Conservation (phyloP, 2,329 filamentous ascomycete species). For the Colletotrichum simmondsii region DNA sequence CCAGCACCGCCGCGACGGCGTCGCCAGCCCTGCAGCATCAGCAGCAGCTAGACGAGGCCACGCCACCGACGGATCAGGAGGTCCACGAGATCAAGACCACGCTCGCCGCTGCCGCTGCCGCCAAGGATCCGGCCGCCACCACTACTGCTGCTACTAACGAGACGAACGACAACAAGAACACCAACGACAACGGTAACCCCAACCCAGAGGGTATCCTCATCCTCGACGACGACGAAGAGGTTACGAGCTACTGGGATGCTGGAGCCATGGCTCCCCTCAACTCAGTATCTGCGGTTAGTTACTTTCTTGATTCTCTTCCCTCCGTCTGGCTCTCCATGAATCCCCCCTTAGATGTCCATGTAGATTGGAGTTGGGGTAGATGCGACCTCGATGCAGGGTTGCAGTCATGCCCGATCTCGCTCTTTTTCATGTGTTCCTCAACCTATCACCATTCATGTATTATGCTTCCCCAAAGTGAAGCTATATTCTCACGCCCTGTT, state of each 20-base stretch:
- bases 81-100: conserved; percentile 34
- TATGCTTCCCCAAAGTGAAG: neutral
- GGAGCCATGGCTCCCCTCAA: conserved; percentile 68
- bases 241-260: conserved; percentile 67
- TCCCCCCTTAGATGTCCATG: neutral
- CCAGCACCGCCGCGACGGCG: conserved; percentile 8
- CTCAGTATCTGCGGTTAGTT: conserved; percentile 64
- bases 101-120: conserved; percentile 33
- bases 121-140: conserved; percentile 29
- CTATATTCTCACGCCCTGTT: conserved; percentile 16
- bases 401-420: neutral
- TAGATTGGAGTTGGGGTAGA: neutral
- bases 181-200: neutral
- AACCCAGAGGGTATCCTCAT: conserved; percentile 10
- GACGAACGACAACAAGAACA: conserved; percentile 31
- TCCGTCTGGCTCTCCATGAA: neutral
- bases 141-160: conserved; percentile 19
- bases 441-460: conserved; percentile 7
- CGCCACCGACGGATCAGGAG: conserved; percentile 33
- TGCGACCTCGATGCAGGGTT: conserved; percentile 3
- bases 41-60: conserved; percentile 11
- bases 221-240: conserved; percentile 40
- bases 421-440: neutral
- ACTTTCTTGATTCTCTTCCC: neutral
- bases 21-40: conserved; percentile 28